phyloP scores from a whole-genome alignment of 148 eudicot species.

The Camellia lanceoleosa region DNA sequence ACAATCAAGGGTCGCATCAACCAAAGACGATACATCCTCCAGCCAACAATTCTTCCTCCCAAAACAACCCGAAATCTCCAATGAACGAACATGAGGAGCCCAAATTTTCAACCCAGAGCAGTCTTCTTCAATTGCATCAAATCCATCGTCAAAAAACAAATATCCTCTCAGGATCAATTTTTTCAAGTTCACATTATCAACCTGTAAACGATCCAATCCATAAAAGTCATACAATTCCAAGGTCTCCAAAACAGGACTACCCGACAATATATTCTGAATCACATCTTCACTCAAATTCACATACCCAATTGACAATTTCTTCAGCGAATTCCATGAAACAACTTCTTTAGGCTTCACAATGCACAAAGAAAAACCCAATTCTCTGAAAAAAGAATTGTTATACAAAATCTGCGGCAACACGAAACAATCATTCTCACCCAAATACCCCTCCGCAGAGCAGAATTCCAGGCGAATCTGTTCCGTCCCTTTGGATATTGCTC shows the following conservation, averaged over 20 bases:
- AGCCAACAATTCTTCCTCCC: neutral
- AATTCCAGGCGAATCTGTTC: neutral
- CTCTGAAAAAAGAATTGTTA: neutral
- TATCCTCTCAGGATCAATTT: neutral
- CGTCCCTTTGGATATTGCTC: neutral
- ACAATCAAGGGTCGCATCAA: neutral
- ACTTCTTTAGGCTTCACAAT: neutral
- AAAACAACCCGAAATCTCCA: neutral
- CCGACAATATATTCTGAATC: neutral
- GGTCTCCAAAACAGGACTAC: slow-evolving; percentile 3
- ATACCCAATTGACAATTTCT: neutral
- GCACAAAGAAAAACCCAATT: neutral
- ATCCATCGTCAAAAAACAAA: neutral
- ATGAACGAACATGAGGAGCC: neutral
- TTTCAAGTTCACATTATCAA: neutral
- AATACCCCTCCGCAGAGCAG: no score
- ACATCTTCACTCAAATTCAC: neutral
- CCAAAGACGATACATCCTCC: neutral
- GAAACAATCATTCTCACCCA: neutral
- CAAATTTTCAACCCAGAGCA: neutral
- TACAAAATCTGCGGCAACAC: neutral
- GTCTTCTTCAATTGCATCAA: no score
- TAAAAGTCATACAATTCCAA: slow-evolving; percentile 3
- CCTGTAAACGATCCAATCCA: neutral
- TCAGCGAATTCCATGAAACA: neutral